Evolutionary conservation across 73 alveolate species (phyloP).

Genomic region (Paramecium caudatum): DNA sequence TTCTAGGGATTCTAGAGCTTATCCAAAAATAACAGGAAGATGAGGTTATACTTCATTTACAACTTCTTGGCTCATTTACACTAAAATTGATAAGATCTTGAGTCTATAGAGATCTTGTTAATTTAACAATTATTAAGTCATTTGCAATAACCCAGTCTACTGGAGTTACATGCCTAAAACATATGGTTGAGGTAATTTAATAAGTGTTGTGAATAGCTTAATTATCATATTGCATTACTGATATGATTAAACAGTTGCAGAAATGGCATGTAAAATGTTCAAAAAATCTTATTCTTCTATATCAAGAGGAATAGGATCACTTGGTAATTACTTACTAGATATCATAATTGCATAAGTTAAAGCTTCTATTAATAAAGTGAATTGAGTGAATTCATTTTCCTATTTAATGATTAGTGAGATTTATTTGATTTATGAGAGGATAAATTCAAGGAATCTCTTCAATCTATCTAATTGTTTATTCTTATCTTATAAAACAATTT

Average conservation of each 20-base stretch:
- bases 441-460: constrained; percentile 34
- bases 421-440: constrained; percentile 17
- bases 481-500: constrained; percentile 56
- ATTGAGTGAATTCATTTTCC: background rate
- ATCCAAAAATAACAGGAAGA: background rate
- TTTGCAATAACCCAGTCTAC: background rate
- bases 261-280: constrained; percentile 3
- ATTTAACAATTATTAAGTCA: background rate
- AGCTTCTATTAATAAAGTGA: constrained; percentile 65
- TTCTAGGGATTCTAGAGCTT: background rate
- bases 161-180: background rate
- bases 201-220: background rate
- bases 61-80: background rate
- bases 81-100: background rate
- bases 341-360: constrained; percentile 60
- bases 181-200: constrained; percentile 35
- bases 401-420: background rate
- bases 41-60: background rate
- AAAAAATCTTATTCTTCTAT: background rate
- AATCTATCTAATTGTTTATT: constrained; percentile 64
- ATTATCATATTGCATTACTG: constrained; percentile 19
- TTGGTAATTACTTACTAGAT: constrained; percentile 29
- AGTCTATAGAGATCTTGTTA: background rate
- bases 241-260: constrained; percentile 2
- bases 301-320: background rate